Evolutionary conservation across 768 basidiomycete species (phyloP).

Genomic region (Leucosporidium yakuticum): DNA sequence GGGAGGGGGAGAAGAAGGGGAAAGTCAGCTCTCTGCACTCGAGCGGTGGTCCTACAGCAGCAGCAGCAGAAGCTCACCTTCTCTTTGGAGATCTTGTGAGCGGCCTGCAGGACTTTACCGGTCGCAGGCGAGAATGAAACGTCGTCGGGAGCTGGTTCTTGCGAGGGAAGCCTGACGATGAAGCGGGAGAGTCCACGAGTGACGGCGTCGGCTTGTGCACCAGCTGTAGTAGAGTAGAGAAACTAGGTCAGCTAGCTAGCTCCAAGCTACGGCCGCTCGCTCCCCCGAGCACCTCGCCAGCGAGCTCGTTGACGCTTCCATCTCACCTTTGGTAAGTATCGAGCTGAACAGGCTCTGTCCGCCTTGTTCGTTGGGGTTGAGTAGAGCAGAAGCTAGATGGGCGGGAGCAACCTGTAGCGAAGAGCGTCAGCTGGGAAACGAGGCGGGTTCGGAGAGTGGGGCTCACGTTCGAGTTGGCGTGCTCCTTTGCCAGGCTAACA

Average conservation of each 20-base stretch:
- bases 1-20: neutral
- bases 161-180: constrained; percentile 74
- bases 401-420: constrained; percentile 50
- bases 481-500: constrained; percentile 20
- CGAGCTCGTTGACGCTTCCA: constrained; percentile 20
- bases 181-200: constrained; percentile 66
- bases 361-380: constrained; percentile 54
- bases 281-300: neutral
- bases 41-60: neutral
- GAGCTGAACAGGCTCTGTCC: neutral
- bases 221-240: constrained; percentile 55
- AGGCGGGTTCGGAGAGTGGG: constrained; percentile 57
- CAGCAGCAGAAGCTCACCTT: constrained; percentile 31
- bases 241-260: constrained; percentile 71
- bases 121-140: constrained; percentile 56
- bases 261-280: constrained; percentile 42
- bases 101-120: constrained; percentile 64
- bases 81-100: constrained; percentile 67
- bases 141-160: constrained; percentile 80
- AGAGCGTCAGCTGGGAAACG: constrained; percentile 26
- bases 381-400: constrained; percentile 72
- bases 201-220: constrained; percentile 64
- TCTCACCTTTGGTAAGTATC: constrained; percentile 4
- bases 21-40: neutral
- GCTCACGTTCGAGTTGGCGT: constrained; percentile 18